Evolutionary conservation across 371 early-diverging fungal genomes (phyloP), one percentile per base, ranked within the genome.

Genomic region (Lichtheimia corymbifera): DNA sequence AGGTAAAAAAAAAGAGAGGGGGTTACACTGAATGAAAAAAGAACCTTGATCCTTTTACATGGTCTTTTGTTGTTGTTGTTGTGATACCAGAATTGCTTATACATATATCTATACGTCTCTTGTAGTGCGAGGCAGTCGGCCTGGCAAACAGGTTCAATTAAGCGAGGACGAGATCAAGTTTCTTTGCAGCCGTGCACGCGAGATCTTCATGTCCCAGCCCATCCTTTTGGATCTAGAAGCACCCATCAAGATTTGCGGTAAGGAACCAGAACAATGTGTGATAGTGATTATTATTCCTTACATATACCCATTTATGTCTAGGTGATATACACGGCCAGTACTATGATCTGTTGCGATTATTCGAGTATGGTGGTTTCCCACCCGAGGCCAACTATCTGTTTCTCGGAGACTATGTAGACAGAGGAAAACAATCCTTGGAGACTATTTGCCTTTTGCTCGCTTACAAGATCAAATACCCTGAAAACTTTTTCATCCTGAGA

Each of bases 391-490:
- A 94, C 78, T 93, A 93, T 66, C 85, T 97, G 52, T 98, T 98
- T 76, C 80, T 97, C 67, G 97, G 98, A 44, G 98, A 97, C 76
- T 97, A 97, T 72, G 97, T 97, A 6, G 97, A 97, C 72, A 83
- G 97, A 67, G 97, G 97, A 27, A 92, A 92, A 67, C 97, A 96
- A 73, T 91, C 91, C 27, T 74, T 95, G 65, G 91, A 90, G 71
- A 83, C 85, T 14, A 82, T 88, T 67, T 83, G 88, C 73, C 70
- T 92, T 64, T 67, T 90, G 66, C 74, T 96, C 52, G 91, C 94
- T 20, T 91, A 96, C 84, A 97, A 96, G 73, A 92, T 94, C 81
- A 94, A 93, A 82, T 94, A 94, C 79, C 96, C 97, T 28, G 92
- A 95, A 67, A 97, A 97, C 83, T 97, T 98, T 73, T 97, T 97